A percentile compares a stretch with the other conserved stretches of the same genome.
Evolutionary conservation across 2,329 filamentous ascomycete genomes (phyloP).

Genomic region (Verticillium isaacii): DNA sequence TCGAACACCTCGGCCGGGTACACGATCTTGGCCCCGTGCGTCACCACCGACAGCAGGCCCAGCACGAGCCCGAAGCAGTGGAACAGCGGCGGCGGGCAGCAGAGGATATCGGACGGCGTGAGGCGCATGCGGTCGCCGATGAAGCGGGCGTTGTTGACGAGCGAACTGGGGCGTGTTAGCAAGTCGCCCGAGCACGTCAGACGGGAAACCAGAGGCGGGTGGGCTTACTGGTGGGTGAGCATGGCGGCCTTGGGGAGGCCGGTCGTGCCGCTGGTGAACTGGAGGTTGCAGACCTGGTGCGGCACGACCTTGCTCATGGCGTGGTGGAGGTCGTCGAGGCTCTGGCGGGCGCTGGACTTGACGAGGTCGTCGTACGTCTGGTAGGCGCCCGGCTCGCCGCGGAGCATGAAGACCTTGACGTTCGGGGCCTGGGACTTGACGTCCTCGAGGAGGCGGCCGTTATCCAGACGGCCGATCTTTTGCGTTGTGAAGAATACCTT

Average conservation of each 20-base stretch:
- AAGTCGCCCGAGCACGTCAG: not conserved
- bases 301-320: conserved; percentile 53
- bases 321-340: conserved; percentile 44
- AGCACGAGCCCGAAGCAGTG: conserved; percentile 82
- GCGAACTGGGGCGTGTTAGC: conserved; percentile 35
- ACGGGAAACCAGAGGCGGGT: not conserved
- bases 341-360: conserved; percentile 41
- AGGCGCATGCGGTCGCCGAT: conserved; percentile 72
- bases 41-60: conserved; percentile 66
- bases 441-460: conserved; percentile 52
- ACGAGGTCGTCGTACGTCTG: conserved; percentile 57
- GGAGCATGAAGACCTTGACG: conserved; percentile 53
- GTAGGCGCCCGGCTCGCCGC: conserved; percentile 49
- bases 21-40: conserved; percentile 71
- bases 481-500: conserved; percentile 70
- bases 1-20: conserved; percentile 74
- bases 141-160: conserved; percentile 64
- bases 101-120: conserved; percentile 61
- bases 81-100: conserved; percentile 79
- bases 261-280: conserved; percentile 73
- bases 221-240: conserved; percentile 62
- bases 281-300: conserved; percentile 67
- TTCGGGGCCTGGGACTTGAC: conserved; percentile 36
- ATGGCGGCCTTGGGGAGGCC: conserved; percentile 70
- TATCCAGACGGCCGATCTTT: conserved; percentile 61